These are phyloP conservation scores for Monilinia polystroma DNA, from an alignment of 2,329 filamentous ascomycete species.

Conservation along the genomic window DNA sequence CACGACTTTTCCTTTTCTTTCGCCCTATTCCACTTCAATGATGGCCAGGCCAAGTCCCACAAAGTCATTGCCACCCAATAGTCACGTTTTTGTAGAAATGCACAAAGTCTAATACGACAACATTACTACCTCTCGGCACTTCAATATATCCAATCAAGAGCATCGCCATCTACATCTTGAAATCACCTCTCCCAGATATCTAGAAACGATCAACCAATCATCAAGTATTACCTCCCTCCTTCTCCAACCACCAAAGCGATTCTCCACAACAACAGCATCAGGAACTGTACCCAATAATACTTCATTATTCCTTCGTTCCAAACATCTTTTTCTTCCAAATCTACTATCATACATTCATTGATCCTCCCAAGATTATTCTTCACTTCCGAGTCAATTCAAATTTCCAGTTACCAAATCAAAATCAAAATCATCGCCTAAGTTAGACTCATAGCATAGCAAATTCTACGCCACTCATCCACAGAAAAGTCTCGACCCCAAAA, in stretches of 20 bases:
- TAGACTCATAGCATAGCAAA: background rate
- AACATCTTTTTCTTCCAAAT: background rate
- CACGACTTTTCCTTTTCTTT: background rate
- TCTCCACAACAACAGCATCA: background rate
- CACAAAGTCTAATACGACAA: background rate
- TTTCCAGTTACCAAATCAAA: background rate
- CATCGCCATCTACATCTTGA: background rate
- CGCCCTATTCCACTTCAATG: too few species aligned
- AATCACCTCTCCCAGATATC: background rate
- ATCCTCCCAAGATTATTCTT: background rate
- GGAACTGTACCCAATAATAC: slow-evolving; percentile 4
- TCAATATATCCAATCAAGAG: slow-evolving; percentile 5
- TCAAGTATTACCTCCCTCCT: background rate
- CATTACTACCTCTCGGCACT: background rate
- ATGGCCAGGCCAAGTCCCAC: background rate
- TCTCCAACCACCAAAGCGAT: background rate
- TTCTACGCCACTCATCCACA: background rate
- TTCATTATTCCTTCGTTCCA: background rate
- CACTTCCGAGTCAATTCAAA: background rate
- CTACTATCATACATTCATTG: too few species aligned
- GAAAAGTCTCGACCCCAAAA: background rate
- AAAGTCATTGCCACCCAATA: slow-evolving; percentile 14
- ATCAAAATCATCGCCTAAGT: background rate
- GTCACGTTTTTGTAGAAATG: slow-evolving; percentile 1
- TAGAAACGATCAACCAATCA: background rate